Base-by-base conservation (phyloP, 768 basidiomycete species). In the Naganishia randhawae region DNA sequence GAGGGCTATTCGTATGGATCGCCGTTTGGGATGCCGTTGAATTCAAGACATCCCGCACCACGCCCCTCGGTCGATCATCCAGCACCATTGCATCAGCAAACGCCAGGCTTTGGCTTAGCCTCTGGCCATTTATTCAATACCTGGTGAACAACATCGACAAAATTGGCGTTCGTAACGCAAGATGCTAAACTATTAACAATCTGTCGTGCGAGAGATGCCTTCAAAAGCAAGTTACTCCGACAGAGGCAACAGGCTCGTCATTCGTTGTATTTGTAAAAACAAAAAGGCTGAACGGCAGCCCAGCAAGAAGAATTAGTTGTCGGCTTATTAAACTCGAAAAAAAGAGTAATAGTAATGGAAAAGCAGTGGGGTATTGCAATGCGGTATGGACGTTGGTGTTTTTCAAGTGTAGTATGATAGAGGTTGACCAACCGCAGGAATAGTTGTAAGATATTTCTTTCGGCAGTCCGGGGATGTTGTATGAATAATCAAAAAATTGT, bases 31-130 rank as follows among this genome's bases (percentile, higher is more conserved):
- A 37, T 42, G 37, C 19, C 41, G 9, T 29, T 22, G 66, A 65
- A 50, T 17, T 7, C 31, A 29, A 71, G 73, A 73, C 71, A 69
- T 55, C 72, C 71, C 2, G 71, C 71, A 17, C 63, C 69, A 31
- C 33, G 68, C 22, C 73, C 71, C 9, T 55, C 54, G 11, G 32
- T 48, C 1, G 50, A 63, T 32, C 55, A 66, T 17, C 75, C 74
- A 14, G 75, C 76, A 11, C 78, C 78, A 32, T 45, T 74, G 55
- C 78, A 79, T 73, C 78, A 79, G 50, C 65, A 77, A 25, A 73
- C 77, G n/a, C 75, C 77, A 11, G 77, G 75, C 14, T 78, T 78
- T 53, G 77, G 77, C 11, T 61, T 78, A 41, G 76, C 74, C 6
- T 73, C 76, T 19, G 71, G 73, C 19, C 66, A 69, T 33, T n/a